Evolutionary conservation across 1,284 basidiomycete genomes (phyloP), one percentile per base, ranked within the genome.

Genomic region (Trametes versicolor): DNA sequence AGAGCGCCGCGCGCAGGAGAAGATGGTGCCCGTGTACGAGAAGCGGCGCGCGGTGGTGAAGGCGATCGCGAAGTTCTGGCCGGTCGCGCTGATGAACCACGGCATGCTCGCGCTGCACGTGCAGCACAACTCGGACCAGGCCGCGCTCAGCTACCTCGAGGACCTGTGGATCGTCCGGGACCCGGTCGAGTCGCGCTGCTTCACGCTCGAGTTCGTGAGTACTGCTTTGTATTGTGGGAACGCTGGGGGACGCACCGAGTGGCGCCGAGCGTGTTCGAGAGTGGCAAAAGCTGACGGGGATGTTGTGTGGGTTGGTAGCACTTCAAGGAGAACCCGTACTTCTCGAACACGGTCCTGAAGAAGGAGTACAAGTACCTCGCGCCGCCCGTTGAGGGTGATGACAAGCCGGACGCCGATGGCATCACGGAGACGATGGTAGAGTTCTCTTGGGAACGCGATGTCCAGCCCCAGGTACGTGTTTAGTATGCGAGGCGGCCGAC

Each of bases 291-390:
- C 52, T 66, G 58, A 67, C 56, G 21, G 9, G 37, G 7, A n/a
- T 12, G 19, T 32, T 8, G 37, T 32, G 50, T 71, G 59, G 56
- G 47, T 27, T 15, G 58, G 62, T 69, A 94, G 92, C 74, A 91
- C 74, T 95, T 94, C 83, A 92, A 91, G 75, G 85, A 92, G 73
- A 95, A 95, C 80, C 91, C 91, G 23, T 92, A 87, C 79, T 95
- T 95, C 79, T 80, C 81, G 25, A 87, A 95, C 77, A 80, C 80
- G 56, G 84, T 93, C 43, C 77, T 95, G 73, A 92, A 86, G 76
- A 95, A 95, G 80, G 90, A 89, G 75, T 95, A 87, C 82, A 90
- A 88, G 76, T 91, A 87, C 74, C 76, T 85, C 21, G 80, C 86
- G n/a, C 82, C 86, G 4, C 79, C 85, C 34, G 81, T 82, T 21